phyloP scores from a whole-genome alignment of 805 yeast genomes.

The Komagataella kurtzmanii region DNA sequence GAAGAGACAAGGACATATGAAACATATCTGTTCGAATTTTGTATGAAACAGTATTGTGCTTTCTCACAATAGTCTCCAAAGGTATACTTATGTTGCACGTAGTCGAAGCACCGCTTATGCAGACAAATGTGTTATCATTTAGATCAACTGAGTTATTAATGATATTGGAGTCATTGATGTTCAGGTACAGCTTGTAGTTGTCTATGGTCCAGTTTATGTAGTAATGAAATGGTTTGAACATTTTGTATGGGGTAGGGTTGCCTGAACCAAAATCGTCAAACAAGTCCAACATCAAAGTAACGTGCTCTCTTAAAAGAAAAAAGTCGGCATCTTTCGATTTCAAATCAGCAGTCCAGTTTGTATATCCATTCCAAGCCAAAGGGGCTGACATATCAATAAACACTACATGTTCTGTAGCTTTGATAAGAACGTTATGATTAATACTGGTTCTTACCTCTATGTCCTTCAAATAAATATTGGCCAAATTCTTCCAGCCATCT shows the following conservation, averaged over 20 bases:
- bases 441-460: conserved; percentile 73
- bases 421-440: conserved; percentile 70
- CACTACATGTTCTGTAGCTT: conserved; percentile 43
- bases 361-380: conserved; percentile 68
- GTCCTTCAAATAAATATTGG: conserved; percentile 29
- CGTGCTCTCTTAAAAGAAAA: conserved; percentile 73
- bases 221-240: conserved; percentile 63
- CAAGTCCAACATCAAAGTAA: conserved; percentile 58
- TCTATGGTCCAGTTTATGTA: conserved; percentile 42
- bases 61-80: conserved; percentile 34
- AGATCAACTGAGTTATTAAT: conserved; percentile 82
- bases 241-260: conserved; percentile 55
- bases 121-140: conserved; percentile 63
- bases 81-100: conserved; percentile 42
- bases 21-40: conserved; percentile 41
- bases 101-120: conserved; percentile 54
- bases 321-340: conserved; percentile 37
- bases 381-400: conserved; percentile 57
- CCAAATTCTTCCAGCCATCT: conserved; percentile 39
- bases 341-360: conserved; percentile 52
- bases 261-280: conserved; percentile 69
- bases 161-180: conserved; percentile 80
- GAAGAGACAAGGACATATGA: conserved; percentile 55
- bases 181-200: conserved; percentile 50
- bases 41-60: conserved; percentile 37